A percentile compares a stretch with the other conserved stretches of the same genome.
Conservation (phyloP, 228 moss, liverwort and hornwort genomes). For the Sphagnum fallax region DNA sequence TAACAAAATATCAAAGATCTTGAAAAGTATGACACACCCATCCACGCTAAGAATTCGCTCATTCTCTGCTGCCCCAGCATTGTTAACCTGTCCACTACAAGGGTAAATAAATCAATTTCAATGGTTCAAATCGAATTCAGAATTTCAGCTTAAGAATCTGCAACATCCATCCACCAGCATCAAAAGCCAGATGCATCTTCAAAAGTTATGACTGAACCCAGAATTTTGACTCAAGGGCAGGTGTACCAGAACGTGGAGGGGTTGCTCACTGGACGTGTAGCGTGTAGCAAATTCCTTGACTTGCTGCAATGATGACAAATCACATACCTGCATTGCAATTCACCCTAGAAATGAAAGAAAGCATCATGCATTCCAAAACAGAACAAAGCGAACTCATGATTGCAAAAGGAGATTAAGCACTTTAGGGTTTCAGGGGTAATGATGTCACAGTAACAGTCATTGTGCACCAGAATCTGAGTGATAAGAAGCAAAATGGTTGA, state of each 20-base stretch:
- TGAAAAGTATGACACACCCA: slow-evolving; percentile 23
- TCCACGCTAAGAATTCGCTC: slow-evolving; percentile 41
- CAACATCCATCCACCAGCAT: not conserved
- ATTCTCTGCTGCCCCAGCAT: slow-evolving; percentile 53
- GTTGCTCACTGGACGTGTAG: slow-evolving; percentile 35
- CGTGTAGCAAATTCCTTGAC: slow-evolving; percentile 50
- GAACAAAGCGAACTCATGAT: too few relatives aligned
- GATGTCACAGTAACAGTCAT: too few relatives aligned
- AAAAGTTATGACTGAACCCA: not conserved
- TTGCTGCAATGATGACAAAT: slow-evolving; percentile 70
- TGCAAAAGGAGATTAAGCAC: too few relatives aligned
- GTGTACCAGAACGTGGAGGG: slow-evolving; percentile 67
- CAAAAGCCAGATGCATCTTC: not conserved
- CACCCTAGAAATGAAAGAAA: not conserved
- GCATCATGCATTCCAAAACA: not conserved
- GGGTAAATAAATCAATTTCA: too few relatives aligned
- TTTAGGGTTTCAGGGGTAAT: too few relatives aligned
- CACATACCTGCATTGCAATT: slow-evolving; percentile 50
- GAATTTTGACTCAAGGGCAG: not conserved
- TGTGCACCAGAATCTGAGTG: too few relatives aligned
- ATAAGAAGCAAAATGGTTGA: too few relatives aligned
- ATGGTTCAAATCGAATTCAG: too few relatives aligned
- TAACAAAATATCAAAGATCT: too few relatives aligned
- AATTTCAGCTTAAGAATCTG: not conserved
- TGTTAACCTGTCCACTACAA: slow-evolving; percentile 52